phyloP scores from a whole-genome alignment of 768 basidiomycete genomes.

The Tylopilus vinaceipallidus region DNA sequence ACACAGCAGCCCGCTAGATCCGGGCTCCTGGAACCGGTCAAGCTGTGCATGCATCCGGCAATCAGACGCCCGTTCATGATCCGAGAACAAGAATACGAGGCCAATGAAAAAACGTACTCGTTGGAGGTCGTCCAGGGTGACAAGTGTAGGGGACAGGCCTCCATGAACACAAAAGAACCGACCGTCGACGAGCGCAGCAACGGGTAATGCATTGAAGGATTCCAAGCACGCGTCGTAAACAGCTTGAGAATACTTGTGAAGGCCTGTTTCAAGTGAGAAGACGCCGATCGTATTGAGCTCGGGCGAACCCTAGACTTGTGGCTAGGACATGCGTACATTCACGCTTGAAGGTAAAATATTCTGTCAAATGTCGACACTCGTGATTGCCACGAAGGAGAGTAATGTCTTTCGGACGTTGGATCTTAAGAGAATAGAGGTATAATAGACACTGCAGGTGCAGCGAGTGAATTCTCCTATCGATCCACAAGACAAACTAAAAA shows the following conservation, averaged over 20 bases:
- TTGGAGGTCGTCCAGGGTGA: conserved; percentile 72
- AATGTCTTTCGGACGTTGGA: conserved; percentile 81
- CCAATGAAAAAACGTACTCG: conserved; percentile 41
- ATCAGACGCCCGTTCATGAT: conserved; percentile 1
- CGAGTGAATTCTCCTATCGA: not conserved
- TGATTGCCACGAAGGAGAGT: conserved; percentile 92
- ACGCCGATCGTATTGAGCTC: conserved; percentile 6
- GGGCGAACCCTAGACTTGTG: conserved; percentile 1
- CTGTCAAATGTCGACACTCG: conserved; percentile 94
- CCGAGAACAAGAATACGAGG: not conserved
- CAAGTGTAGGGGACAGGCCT: conserved; percentile 85
- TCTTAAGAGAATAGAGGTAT: conserved; percentile 91
- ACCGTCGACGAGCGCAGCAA: conserved; percentile 89
- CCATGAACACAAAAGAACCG: conserved; percentile 99
- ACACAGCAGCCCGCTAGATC: conserved; percentile 86
- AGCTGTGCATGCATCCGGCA: conserved; percentile 48
- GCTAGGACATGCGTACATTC: conserved; percentile 65
- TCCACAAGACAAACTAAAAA: not conserved
- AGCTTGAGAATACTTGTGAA: conserved; percentile 30
- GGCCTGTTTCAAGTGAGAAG: conserved; percentile 20
- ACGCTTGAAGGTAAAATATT: conserved; percentile 97
- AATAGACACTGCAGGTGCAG: conserved; percentile 64
- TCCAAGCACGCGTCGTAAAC: conserved; percentile 93
- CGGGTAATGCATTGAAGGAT: conserved; percentile 87
- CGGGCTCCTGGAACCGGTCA: conserved; percentile 92